Evolutionary conservation across 257 asterid genomes (phyloP), one percentile per base, ranked within the genome.

Genomic region (Galeopsis tetrahit): DNA sequence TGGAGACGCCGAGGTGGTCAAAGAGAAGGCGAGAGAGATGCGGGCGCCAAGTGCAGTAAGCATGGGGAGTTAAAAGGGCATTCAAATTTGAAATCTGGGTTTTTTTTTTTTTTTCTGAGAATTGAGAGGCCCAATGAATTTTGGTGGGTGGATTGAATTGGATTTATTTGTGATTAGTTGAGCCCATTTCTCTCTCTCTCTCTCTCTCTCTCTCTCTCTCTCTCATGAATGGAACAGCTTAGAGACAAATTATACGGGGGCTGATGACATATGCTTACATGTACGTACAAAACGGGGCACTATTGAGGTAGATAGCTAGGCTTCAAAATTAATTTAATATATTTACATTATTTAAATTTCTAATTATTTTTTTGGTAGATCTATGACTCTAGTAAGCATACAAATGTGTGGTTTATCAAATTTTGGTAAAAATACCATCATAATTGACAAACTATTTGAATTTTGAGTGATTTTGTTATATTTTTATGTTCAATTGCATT

Each of bases 1-100:
- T 77, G 81, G 84, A 44, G 85, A 75, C 60, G 89, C 77, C 92
- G 92, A 89, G 92, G 96, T 62, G 76, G 96, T 93, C 98, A 90
- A 88, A 87, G 86, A 59, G 72, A 71, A 69, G 74, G 34, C 63
- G 82, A 80, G 89, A 76, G 87, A 85, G 85, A 82, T 46, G 81
- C 80, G 78, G 85, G 95, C 82, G 85, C 77, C 84, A 80, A 76
- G 80, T 46, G 73, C n/a, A 70, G 35, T 3, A 48, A 75, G 85
- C 61, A 71, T 64, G 69, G 83, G 85, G 78, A 66, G 60, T 73
- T 70, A 84, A 82, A 76, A 70, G 81, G 83, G 68, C 36, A 42
- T 84, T 89, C 86, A 87, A 91, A 91, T 85, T 89, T 84, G 88
- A 87, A 82, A 56, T 72, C 59, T 69, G 84, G 78, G 83, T 79